Conservation (phyloP, 148 eudicot species). For the Fagopyrum tataricum region DNA sequence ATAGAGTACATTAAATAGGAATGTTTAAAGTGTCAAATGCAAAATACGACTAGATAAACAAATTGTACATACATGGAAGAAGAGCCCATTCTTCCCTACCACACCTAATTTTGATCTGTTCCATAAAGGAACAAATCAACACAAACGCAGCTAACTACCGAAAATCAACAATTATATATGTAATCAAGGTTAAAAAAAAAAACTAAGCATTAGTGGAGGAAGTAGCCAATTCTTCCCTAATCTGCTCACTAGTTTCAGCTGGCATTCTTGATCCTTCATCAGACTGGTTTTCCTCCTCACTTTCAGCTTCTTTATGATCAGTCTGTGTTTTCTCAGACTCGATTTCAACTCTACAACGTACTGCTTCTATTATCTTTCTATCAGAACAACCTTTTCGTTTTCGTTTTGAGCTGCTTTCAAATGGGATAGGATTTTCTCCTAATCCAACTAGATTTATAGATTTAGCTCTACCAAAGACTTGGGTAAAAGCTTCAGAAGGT, state of each 20-base stretch:
- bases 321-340: background rate
- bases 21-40: too few relatives aligned
- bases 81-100: too few relatives aligned
- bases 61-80: too few relatives aligned
- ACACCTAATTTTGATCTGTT: too few relatives aligned
- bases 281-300: background rate
- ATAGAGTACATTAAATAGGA: too few relatives aligned
- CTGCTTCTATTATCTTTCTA: background rate
- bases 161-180: too few relatives aligned
- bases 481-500: constrained; percentile 4
- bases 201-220: background rate
- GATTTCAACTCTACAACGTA: background rate
- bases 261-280: background rate
- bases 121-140: too few relatives aligned
- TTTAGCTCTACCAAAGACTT: background rate
- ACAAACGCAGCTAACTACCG: too few relatives aligned
- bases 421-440: constrained; percentile 14
- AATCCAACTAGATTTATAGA: constrained; percentile 1
- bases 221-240: background rate
- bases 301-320: background rate
- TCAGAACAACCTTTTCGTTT: constrained; percentile 4
- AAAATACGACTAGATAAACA: too few relatives aligned
- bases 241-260: background rate
- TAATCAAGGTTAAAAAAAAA: too few relatives aligned
- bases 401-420: constrained; percentile 4